Evolutionary conservation across 2,329 filamentous ascomycete genomes (phyloP).

Genomic region (Ascomycota sp.): DNA sequence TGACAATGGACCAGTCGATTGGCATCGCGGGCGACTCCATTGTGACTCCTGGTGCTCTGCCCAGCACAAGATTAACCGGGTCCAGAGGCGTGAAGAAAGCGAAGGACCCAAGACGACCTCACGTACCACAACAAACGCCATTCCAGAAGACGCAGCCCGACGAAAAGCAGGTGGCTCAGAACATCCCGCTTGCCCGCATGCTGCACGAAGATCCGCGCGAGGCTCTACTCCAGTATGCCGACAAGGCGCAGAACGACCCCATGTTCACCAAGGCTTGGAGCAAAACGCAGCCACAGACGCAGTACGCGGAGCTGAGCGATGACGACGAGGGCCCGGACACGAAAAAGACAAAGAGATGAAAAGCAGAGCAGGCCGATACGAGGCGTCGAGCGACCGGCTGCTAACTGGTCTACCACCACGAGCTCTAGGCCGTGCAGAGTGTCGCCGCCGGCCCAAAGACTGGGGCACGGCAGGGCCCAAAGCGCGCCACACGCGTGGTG

Average conservation of each 20-base stretch:
- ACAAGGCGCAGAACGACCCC: slow-evolving; percentile 77
- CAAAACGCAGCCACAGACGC: slow-evolving; percentile 71
- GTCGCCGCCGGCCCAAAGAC: no score
- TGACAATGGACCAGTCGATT: slow-evolving; percentile 63
- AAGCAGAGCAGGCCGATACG: neutral
- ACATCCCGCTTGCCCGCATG: slow-evolving; percentile 78
- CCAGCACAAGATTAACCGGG: slow-evolving; percentile 34
- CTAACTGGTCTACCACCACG: no score
- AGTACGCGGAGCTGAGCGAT: slow-evolving; percentile 77
- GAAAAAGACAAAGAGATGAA: slow-evolving; percentile 33
- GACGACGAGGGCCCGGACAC: slow-evolving; percentile 54
- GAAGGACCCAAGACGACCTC: slow-evolving; percentile 60
- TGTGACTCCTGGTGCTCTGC: slow-evolving; percentile 40
- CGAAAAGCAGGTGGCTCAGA: slow-evolving; percentile 67
- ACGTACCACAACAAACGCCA: slow-evolving; percentile 63
- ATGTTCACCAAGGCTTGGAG: slow-evolving; percentile 89
- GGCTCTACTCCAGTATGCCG: slow-evolving; percentile 82
- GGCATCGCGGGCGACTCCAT: slow-evolving; percentile 71
- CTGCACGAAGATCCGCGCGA: slow-evolving; percentile 89
- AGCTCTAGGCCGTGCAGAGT: no score
- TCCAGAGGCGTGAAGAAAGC: slow-evolving; percentile 58
- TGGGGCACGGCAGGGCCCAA: no score
- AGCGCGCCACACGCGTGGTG: no score
- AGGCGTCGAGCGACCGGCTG: no score
- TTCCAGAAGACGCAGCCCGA: slow-evolving; percentile 82